Evolutionary conservation across 1,139 yeast genomes (phyloP).

Genomic region (Sugiyamaella paludigena): DNA sequence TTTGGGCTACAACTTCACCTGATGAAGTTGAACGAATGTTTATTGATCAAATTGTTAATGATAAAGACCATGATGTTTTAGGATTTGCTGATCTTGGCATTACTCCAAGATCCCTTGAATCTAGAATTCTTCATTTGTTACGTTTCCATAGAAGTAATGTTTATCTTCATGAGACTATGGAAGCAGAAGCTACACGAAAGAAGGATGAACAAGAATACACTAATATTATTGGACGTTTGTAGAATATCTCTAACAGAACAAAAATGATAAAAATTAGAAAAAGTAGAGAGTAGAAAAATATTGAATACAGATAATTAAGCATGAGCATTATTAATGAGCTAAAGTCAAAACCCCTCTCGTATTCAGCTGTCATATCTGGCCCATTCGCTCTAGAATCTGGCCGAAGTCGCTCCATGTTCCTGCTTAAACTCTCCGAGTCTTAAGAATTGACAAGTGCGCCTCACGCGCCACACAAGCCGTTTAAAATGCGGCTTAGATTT

Average conservation of each 20-base stretch:
- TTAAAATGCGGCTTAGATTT: too few relatives aligned
- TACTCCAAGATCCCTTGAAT: slow-evolving; percentile 64
- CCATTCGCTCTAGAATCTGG: too few relatives aligned
- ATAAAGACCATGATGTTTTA: slow-evolving; percentile 54
- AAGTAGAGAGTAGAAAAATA: neutral
- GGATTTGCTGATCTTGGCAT: slow-evolving; percentile 75
- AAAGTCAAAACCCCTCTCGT: too few relatives aligned
- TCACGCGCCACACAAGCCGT: too few relatives aligned
- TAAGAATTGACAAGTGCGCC: too few relatives aligned
- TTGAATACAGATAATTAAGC: neutral
- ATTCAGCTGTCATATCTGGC: too few relatives aligned
- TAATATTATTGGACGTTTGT: slow-evolving; percentile 10
- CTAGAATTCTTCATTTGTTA: slow-evolving; percentile 64
- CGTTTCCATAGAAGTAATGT: slow-evolving; percentile 40
- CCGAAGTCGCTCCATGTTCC: too few relatives aligned
- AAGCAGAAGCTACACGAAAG: slow-evolving; percentile 36
- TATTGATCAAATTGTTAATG: slow-evolving; percentile 61
- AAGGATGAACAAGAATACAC: slow-evolving; percentile 26
- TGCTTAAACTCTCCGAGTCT: too few relatives aligned
- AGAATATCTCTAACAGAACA: neutral
- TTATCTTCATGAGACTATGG: slow-evolving; percentile 37
- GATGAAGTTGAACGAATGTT: slow-evolving; percentile 78
- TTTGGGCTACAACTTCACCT: slow-evolving; percentile 69
- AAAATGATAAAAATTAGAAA: neutral
- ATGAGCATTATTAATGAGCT: neutral